Base-by-base conservation (phyloP, 495 filamentous ascomycete species). In the Hyaloscypha variabilis region DNA sequence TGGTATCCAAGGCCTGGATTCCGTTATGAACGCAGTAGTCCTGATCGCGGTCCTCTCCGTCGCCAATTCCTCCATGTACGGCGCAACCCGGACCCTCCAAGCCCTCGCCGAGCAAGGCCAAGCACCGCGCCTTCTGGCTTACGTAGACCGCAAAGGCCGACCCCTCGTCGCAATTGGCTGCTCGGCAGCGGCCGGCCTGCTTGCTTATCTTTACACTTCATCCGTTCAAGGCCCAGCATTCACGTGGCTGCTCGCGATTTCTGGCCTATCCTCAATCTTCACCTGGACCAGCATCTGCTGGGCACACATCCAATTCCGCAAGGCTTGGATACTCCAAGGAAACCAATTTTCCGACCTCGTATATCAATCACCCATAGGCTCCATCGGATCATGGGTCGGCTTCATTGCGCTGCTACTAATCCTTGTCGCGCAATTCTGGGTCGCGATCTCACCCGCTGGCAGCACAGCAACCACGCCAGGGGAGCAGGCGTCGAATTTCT, bases 341-440 rank as follows among this genome's bases (percentile, higher is more conserved):
- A 88, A 93, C 74, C 79, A 75, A 17, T 76, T 94, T n/a, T 76
- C 88, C 34, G 90, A 96, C 65, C 79, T 99, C 23, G 86, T 92
- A 2, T 99, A 94, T 83, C 79, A 73, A 8, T 91, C 91, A 1
- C 93, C 96, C 67, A 84, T 91, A 1, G 95, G 95, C 58, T 78
- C 93, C 1, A 74, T 85, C 19, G 95, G 94, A 2, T 96, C 92
- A 0, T 97, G 88, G 85, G 59, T 97, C 30, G 95, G 95, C 6
- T 83, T 97, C 66, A 67, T 78, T 50, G 86, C 95, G 73, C 95
- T 97, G 74, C 55, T 83, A 24, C 78, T 96, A 6, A 89, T 99
- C n/a, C 84, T 98, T 25, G 72, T 93, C 53, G 94, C 92, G 10
- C 94, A 98, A 71, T 96, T 98, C 81, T 97, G 94, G 94, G 90